Evolutionary conservation across 495 filamentous ascomycete genomes (phyloP), one percentile per base, ranked within the genome.

Genomic region (Immersiella caudata): DNA sequence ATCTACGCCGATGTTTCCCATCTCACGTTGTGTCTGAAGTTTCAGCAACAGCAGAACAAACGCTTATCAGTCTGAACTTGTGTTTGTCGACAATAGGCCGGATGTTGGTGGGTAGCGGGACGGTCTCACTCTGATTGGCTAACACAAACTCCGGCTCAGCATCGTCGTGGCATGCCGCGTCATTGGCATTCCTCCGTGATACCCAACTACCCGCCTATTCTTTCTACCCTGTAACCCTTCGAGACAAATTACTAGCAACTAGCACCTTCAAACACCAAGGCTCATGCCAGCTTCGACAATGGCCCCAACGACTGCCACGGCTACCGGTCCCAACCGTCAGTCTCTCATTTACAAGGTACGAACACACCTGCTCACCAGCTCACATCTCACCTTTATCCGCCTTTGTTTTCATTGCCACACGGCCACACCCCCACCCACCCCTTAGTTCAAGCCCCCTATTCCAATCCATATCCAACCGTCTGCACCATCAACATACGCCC

Each of bases 331-430:
- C 35, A 62, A 62, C 14, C 65, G 65, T 25, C 76, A 70, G 36
- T 78, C 79, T 0, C 64, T 58, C 3, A 26, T 81, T 24, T 80
- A 79, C 66, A 77, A 81, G 71, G 80, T 77, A 64, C 26, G 24
- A 5, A 24, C 21, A n/a, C 22, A 14, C 12, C 8, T 33, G 4
- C 8, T 33, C 29, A 33, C 4, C 8, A n/a, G 4, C 8, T 33
- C 29, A 33, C 8, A 33, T 33, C 29, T 33, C 54, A 46, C 46
- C 18, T 22, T 40, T 22, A 29, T 18, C 40, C 14, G 33, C 11
- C 40, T 46, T 46, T 46, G 40, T 29, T 35, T 14, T 52, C 29
- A 21, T 60, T 33, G 24, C 56, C 51, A 33, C 55, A 54, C 35
- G 50, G 18, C 22, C 52, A 2, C 21, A 25, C 56, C 16, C 18